Percentiles rank a stretch among this genome's conserved stretches.
phyloP scores from a whole-genome alignment of 148 eudicot species.

The Cornus suecica region DNA sequence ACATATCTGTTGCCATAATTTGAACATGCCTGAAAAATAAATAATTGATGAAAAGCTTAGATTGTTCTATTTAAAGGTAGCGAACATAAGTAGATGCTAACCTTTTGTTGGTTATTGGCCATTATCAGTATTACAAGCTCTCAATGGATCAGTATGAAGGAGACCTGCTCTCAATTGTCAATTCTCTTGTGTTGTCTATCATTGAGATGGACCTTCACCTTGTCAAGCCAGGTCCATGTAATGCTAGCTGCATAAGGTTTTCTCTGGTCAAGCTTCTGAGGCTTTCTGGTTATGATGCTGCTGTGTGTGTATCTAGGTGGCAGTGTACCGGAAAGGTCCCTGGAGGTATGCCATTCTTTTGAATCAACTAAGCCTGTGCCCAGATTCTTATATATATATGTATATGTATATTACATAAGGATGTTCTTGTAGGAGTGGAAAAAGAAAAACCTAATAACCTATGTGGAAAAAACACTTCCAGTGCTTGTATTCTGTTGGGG shows the following conservation, averaged over 20 bases:
- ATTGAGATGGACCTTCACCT: conserved; percentile 46
- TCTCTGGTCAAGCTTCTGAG: conserved; percentile 77
- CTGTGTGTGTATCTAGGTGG: conserved; percentile 80
- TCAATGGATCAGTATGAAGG: conserved; percentile 65
- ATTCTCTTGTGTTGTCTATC: conserved; percentile 63
- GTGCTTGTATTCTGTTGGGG: neutral
- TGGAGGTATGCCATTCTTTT: conserved; percentile 63
- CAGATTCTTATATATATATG: neutral
- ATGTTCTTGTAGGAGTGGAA: neutral
- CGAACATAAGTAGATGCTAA: neutral
- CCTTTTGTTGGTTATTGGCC: neutral
- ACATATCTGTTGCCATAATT: neutral
- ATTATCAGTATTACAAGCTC: conserved; percentile 62
- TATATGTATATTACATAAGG: too few relatives aligned
- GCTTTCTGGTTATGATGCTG: conserved; percentile 85
- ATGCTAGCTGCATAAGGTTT: conserved; percentile 72
- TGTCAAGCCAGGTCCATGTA: conserved; percentile 59
- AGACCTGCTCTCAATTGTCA: conserved; percentile 59
- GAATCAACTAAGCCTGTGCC: neutral
- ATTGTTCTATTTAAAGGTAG: neutral
- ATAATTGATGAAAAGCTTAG: neutral
- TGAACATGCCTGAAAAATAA: neutral
- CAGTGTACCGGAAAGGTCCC: conserved; percentile 71
- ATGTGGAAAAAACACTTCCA: neutral
- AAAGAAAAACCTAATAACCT: neutral